A percentile compares a stretch with the other conserved stretches of the same genome.
These are phyloP conservation scores for Musa beccarii DNA, from an alignment of 176 grass and related monocot genomes.

Conservation along the genomic window DNA sequence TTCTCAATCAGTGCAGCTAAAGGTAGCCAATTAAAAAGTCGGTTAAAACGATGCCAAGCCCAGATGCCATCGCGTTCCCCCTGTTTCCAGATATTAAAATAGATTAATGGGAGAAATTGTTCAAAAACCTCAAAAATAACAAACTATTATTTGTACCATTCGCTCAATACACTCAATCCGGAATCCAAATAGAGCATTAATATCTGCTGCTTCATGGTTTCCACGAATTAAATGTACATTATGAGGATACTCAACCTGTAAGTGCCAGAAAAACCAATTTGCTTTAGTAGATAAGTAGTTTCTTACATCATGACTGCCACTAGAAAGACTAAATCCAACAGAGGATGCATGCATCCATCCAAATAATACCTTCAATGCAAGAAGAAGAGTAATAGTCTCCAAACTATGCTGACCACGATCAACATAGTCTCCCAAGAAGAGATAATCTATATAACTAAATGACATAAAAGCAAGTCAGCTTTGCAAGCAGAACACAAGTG, in stretches of 20 bases:
- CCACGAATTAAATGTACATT: conserved; percentile 96
- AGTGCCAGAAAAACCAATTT: background rate
- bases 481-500: background rate
- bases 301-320: background rate
- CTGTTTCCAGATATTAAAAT: conserved; percentile 33
- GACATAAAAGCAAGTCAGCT: background rate
- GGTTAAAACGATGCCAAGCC: conserved; percentile 89
- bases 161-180: conserved; percentile 95
- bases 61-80: conserved; percentile 95
- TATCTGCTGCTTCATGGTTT: conserved; percentile 97
- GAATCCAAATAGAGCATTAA: conserved; percentile 97
- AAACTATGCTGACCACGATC: conserved; percentile 99
- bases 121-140: background rate
- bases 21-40: conserved; percentile 96
- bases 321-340: background rate
- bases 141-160: conserved; percentile 48
- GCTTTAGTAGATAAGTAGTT: conserved; percentile 7
- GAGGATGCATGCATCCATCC: background rate
- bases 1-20: conserved; percentile 90
- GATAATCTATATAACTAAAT: conserved; percentile 88
- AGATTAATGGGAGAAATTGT: conserved; percentile 7
- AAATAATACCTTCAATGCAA: conserved; percentile 78
- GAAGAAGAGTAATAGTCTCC: conserved; percentile 95
- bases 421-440: conserved; percentile 98
- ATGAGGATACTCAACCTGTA: conserved; percentile 88